Evolutionary conservation across 495 filamentous ascomycete species (phyloP), one percentile per base, ranked within the genome.

Genomic region (Physcia stellaris): DNA sequence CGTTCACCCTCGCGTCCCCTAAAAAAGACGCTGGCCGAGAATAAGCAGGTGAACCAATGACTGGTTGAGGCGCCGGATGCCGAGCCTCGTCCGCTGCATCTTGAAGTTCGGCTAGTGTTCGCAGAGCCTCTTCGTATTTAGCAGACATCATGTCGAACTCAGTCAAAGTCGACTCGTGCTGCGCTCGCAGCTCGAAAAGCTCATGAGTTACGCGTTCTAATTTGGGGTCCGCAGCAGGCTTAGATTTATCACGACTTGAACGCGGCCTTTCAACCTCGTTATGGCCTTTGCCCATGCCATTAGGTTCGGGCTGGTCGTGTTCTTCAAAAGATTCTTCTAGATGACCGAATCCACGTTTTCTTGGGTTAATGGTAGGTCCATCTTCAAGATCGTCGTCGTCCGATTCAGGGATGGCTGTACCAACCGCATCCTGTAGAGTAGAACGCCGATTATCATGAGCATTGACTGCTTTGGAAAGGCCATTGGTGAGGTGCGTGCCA

Each of bases 121-220:
- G 78, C 30, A 96, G 60, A 9, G 86, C 86, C 45, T 92, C 78
- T 47, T 94, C 83, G 46, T 96, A 96, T 57, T 94, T 96, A 50
- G 74, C 69, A 39, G 81, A 76, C 22, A 99, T 79, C 39, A 76
- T 55, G 37, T 90, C 84, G 44, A 75, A 92, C 30, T 96, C 86
- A 40, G 64, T 75, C 22, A 92, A 46, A 3, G 86, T 86, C 6
- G 67, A 64, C 54, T 96, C 92, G 47, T 99, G 92, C 59, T 92
- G 84, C 24, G 88, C 75, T 23, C 79, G 77, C 33, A 99, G 71
- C 48, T 92, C 83, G 35, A 94, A 75, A 2, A 99, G 79, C 53
- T 99, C 92, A 54, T 93, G 85, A 12, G 80, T 87, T 32, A 96
- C 78, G 31, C 71, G 82, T 47, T 95, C 86, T 26, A 98, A 71